Base-by-base conservation (phyloP, 1,139 yeast genomes). In the Candida anutae region DNA sequence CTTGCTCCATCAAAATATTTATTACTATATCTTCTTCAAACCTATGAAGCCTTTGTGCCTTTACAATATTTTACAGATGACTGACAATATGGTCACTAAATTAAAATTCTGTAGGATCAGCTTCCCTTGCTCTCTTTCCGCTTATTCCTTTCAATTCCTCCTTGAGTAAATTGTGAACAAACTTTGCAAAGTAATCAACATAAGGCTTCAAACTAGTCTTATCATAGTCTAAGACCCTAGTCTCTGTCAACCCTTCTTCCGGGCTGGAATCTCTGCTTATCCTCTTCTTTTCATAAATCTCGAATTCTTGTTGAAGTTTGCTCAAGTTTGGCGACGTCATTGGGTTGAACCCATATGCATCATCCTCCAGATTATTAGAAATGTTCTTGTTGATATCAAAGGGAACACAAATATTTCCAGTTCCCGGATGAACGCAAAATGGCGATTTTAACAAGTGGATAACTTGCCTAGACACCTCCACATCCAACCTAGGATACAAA, bases 351-450 rank as follows among this genome's bases (percentile, higher is more conserved):
- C 74, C 74, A 32, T 70, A 64, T 0, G 36, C 52, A 34, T 62
- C 69, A 36, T 63, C 65, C 1, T 54, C 57, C 6, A 38, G 31
- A 31, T 59, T 50, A n/a, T 47, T 53, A 3, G 59, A 49, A 17
- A 62, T 41, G 37, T 70, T 42, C 47, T 50, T 21, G 39, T 47
- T 14, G 2, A 83, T 75, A 45, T 79, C 83, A 43, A 90, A 87
- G 0, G 98, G 96, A 5, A 93, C 96, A 73, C 98, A 90, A 4
- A 90, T 83, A 43, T 87, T 82, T n/a, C 96, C 97, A 0, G 99
- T 93, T 5, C 87, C 78, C 1, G 99, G 99, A 50, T 90, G 99
- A 27, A 90, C 78, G 62, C 97, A 90, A 53, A 93, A 90, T n/a
- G 99, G 99, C 1, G 97, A 82, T 50, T 90, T 90, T 45, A 90